Evolutionary conservation across 2,329 filamentous ascomycete species (phyloP).

Genomic region (Dactylellina sp.): DNA sequence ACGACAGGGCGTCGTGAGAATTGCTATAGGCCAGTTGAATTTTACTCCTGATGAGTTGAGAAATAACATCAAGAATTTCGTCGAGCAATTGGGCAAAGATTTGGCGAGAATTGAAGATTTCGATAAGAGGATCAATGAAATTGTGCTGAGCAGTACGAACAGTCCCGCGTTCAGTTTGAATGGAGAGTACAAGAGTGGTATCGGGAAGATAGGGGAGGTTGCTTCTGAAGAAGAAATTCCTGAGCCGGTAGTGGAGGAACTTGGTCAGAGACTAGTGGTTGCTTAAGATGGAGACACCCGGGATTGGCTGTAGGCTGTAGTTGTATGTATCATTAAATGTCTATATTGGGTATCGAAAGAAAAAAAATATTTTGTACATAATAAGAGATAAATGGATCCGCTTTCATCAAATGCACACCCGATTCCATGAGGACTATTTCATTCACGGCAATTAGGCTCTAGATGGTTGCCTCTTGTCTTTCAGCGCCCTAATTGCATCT

Average conservation of each 20-base stretch:
- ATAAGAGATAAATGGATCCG: constrained; percentile 19
- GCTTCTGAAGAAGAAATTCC: background rate
- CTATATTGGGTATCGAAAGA: constrained; percentile 54
- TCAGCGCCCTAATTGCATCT: constrained; percentile 72
- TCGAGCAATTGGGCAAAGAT: constrained; percentile 82
- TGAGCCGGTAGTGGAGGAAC: constrained; percentile 10
- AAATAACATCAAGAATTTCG: constrained; percentile 82
- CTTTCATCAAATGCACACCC: background rate
- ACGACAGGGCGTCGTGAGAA: constrained; percentile 81
- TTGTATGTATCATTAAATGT: constrained; percentile 47
- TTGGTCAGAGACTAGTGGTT: constrained; percentile 9
- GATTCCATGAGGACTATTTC: background rate
- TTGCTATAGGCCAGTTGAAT: constrained; percentile 90
- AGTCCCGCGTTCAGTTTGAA: constrained; percentile 87
- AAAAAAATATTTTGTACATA: constrained; percentile 47
- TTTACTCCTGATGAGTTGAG: constrained; percentile 89
- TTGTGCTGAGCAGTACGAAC: constrained; percentile 87
- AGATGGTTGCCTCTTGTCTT: constrained; percentile 60
- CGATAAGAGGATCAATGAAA: constrained; percentile 68
- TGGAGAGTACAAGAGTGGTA: constrained; percentile 74
- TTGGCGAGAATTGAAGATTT: constrained; percentile 73
- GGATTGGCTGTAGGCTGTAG: background rate
- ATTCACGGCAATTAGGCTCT: background rate
- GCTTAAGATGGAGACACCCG: background rate
- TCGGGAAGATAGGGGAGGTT: constrained; percentile 21